Evolutionary conservation across 441 rosid species (phyloP).

Genomic region (Metrosideros polymorpha): DNA sequence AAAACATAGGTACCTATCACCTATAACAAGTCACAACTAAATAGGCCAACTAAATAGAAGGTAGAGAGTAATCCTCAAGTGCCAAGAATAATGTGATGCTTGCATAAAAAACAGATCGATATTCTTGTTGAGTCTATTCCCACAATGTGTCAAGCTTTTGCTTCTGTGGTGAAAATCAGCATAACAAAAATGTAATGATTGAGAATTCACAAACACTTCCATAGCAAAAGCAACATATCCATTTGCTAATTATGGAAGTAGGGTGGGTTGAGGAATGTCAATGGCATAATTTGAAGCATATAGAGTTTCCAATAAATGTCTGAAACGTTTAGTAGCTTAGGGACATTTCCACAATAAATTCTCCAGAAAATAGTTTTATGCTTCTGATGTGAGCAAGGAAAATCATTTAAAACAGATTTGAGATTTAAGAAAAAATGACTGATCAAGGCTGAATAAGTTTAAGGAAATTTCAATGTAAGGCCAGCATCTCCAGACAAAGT

Average conservation of each 20-base stretch:
- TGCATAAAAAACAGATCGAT: neutral
- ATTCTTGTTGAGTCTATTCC: neutral
- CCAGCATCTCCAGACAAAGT: neutral
- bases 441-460: neutral
- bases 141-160: neutral
- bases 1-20: neutral
- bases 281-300: neutral
- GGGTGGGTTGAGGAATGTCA: neutral
- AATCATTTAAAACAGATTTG: neutral
- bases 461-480: neutral
- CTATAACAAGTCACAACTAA: neutral
- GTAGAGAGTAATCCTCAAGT: neutral
- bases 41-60: neutral
- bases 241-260: neutral
- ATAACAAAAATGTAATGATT: neutral
- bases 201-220: neutral
- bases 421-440: neutral
- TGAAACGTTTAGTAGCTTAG: neutral
- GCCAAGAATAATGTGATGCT: neutral
- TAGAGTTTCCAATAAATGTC: neutral
- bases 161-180: neutral
- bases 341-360: neutral
- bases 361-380: neutral
- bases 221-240: neutral
- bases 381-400: neutral